Evolutionary conservation across 2,329 filamentous ascomycete species (phyloP).

Genomic region (Lecanicillium sp.): DNA sequence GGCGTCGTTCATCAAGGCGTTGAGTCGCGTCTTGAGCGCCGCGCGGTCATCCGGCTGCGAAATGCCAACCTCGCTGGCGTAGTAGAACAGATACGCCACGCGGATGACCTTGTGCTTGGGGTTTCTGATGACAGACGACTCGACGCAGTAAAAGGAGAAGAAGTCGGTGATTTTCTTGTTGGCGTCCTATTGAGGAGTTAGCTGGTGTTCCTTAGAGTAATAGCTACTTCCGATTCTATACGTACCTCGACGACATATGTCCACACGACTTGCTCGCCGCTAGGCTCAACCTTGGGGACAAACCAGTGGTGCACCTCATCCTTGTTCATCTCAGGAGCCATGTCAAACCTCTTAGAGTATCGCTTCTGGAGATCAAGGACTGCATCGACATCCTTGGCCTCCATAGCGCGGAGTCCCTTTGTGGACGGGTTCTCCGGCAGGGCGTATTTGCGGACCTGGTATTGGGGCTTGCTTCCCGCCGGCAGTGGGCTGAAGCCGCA

Average conservation of each 20-base stretch:
- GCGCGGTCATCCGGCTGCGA: constrained; percentile 40
- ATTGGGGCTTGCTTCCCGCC: constrained; percentile 70
- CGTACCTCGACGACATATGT: constrained; percentile 79
- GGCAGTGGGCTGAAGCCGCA: constrained; percentile 90
- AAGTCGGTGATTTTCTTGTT: constrained; percentile 88
- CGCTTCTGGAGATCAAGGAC: constrained; percentile 68
- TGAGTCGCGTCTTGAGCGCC: constrained; percentile 71
- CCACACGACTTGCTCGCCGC: constrained; percentile 78
- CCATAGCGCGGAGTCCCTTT: constrained; percentile 72
- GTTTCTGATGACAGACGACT: constrained; percentile 84
- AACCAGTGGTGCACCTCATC: constrained; percentile 88
- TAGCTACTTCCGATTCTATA: neutral
- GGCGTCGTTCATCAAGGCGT: constrained; percentile 69
- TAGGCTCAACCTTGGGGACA: constrained; percentile 53
- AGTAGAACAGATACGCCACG: constrained; percentile 96
- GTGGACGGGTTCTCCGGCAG: constrained; percentile 68
- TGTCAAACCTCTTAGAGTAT: constrained; percentile 73
- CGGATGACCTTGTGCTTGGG: constrained; percentile 70
- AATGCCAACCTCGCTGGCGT: constrained; percentile 77
- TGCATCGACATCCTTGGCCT: constrained; percentile 66
- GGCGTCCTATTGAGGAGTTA: constrained; percentile 30
- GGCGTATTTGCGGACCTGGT: constrained; percentile 80
- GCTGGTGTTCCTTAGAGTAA: no score
- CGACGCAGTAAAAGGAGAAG: constrained; percentile 92
- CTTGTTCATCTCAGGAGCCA: constrained; percentile 72